Percentiles rank a stretch among this genome's conserved stretches.
Evolutionary conservation across 306 rosid genomes (phyloP).

Genomic region (Gastrolobium bilobum): DNA sequence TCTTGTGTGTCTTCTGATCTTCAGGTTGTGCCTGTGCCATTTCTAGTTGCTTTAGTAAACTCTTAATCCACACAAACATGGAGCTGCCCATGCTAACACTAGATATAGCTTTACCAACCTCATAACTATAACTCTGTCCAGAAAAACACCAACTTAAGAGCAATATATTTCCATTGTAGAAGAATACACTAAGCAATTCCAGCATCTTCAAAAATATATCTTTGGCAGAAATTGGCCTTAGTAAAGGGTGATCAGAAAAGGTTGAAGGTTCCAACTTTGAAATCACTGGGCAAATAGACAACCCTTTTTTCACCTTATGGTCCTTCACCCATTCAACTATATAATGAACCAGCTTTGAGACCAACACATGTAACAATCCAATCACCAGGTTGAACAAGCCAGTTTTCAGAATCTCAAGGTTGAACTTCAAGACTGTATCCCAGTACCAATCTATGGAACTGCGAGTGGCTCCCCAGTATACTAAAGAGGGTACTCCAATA

Average conservation of each 20-base stretch:
- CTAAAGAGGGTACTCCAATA: conserved; percentile 53
- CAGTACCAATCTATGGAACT: conserved; percentile 51
- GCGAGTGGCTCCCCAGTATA: conserved; percentile 57
- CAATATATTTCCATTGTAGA: conserved; percentile 54
- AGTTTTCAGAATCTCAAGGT: conserved; percentile 50
- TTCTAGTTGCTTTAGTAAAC: conserved; percentile 33
- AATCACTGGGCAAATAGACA: not conserved
- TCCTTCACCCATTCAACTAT: conserved; percentile 44
- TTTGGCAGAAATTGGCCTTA: conserved; percentile 35
- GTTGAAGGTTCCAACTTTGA: conserved; percentile 37
- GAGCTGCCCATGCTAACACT: conserved; percentile 61
- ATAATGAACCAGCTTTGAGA: conserved; percentile 40
- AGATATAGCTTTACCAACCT: conserved; percentile 54
- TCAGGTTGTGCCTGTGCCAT: conserved; percentile 26
- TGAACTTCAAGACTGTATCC: conserved; percentile 44
- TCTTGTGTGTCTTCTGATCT: conserved; percentile 34
- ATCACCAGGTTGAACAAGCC: conserved; percentile 42
- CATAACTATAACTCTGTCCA: conserved; percentile 50
- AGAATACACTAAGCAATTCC: conserved; percentile 37
- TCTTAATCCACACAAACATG: conserved; percentile 60
- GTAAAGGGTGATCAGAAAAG: conserved; percentile 33
- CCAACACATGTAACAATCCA: conserved; percentile 45
- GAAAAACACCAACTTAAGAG: conserved; percentile 58
- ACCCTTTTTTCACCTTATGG: conserved; percentile 32
- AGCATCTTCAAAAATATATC: conserved; percentile 31